Base-by-base conservation (phyloP, 192 early-diverging fungal species). In the Backusella australiensis region DNA sequence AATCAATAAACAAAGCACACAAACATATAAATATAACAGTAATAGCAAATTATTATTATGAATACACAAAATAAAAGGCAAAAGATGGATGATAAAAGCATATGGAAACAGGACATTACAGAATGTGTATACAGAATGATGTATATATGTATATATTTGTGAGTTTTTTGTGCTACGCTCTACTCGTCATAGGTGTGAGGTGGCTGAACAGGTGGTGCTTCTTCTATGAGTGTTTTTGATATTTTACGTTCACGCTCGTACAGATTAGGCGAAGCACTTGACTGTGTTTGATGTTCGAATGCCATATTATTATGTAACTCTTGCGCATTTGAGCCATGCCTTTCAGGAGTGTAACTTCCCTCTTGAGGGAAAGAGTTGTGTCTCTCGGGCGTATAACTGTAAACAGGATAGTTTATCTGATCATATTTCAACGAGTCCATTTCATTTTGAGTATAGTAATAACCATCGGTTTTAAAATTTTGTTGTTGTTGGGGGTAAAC, bases 141-240 rank as follows among this genome's bases (percentile, higher is more conserved):
- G 46, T 46, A 46, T 44, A 14, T 14, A 14, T 14, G 12, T 44
- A 44, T 49, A 49, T 49, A 49, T 6, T 19, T 17, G 19, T 5
- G 42, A 44, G 42, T 56, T 56, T 56, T 56, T 59, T 59, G 56
- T 63, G 26, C 56, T 5, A 63, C 56, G 8, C 26, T 63, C 26
- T 63, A 63, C 21, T 39, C n/a, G 7, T 71, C 70, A 71, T 71
- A 71, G 23, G 70, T 41, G 41, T 71, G 39, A 34, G 70, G 70
- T 71, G 70, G 70, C 42, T 71, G 70, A 17, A 44, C 8, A 15
- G 70, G 21, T 34, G 17, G 67, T 35, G 35, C 68, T 9, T 49
- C 70, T 44, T 71, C 70, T 32, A 49, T 21, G 17, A 32, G 42
- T 6, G 70, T 71, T 34, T 71, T 71, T 12, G 70, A 71, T 71